These are phyloP conservation scores for Alternaria sp. DNA, from an alignment of 2,329 filamentous ascomycete species.

Conservation along the genomic window DNA sequence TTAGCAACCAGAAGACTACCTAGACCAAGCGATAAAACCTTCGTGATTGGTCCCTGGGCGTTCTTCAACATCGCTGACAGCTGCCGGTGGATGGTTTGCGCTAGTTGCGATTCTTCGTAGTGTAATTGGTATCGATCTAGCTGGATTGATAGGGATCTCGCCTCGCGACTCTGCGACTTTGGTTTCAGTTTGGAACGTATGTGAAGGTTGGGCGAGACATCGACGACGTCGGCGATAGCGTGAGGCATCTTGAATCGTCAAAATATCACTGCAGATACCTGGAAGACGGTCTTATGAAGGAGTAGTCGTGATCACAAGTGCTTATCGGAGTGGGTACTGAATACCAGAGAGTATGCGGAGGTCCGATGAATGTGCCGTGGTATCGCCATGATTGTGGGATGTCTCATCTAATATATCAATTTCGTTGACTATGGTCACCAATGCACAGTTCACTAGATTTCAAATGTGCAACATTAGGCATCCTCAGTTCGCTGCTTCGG, in stretches of 20 bases:
- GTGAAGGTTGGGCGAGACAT: not conserved
- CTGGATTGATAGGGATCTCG: slow-evolving; percentile 9
- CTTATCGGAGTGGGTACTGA: not conserved
- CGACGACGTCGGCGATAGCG: not conserved
- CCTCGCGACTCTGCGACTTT: slow-evolving; percentile 16
- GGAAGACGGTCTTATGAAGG: not conserved
- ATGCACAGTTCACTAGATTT: not conserved
- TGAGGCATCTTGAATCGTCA: not conserved
- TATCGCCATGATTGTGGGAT: not conserved
- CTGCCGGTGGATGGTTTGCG: slow-evolving; percentile 17
- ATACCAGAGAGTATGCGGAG: not conserved
- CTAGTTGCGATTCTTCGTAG: slow-evolving; percentile 22
- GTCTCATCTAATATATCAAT: not conserved
- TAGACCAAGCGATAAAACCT: slow-evolving; percentile 33
- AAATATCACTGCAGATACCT: not conserved
- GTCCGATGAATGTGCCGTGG: not conserved
- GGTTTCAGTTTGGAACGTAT: slow-evolving; percentile 7
- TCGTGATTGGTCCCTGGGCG: slow-evolving; percentile 13
- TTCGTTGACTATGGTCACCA: not conserved
- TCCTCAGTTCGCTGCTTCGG: not conserved
- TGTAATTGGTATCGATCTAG: slow-evolving; percentile 16
- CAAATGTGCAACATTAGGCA: slow-evolving; percentile 5
- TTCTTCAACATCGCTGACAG: slow-evolving; percentile 3
- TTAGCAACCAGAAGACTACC: slow-evolving; percentile 24
- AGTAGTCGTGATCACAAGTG: not conserved